These are phyloP conservation scores for Clonostachys byssicola DNA, from an alignment of 2,329 filamentous ascomycete species.

Conservation along the genomic window DNA sequence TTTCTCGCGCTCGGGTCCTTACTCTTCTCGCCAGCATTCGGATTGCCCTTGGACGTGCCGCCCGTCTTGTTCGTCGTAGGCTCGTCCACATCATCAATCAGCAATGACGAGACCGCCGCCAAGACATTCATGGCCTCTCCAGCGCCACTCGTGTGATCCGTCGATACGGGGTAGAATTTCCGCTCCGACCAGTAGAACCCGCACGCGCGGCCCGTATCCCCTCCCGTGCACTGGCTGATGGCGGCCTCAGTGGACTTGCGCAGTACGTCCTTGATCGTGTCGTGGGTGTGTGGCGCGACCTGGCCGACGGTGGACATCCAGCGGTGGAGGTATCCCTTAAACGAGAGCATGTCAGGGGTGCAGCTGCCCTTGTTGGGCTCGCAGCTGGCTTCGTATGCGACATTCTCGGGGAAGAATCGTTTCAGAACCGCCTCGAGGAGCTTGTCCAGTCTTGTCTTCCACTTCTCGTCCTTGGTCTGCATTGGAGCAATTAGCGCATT, in stretches of 20 bases:
- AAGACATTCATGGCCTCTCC: conserved; percentile 68
- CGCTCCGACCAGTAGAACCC: conserved; percentile 45
- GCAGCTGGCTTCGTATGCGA: conserved; percentile 66
- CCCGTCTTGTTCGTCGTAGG: conserved; percentile 51
- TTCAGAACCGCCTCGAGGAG: conserved; percentile 44
- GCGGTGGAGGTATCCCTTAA: conserved; percentile 50
- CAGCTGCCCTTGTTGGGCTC: conserved; percentile 48
- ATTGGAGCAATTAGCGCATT: conserved; percentile 28
- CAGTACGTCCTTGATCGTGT: conserved; percentile 39
- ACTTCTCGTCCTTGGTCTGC: conserved; percentile 46
- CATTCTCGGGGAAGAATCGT: conserved; percentile 46
- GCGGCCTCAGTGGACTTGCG: conserved; percentile 42
- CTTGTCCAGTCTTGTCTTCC: conserved; percentile 55
- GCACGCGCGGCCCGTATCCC: conserved; percentile 22
- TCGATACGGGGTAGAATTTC: conserved; percentile 40
- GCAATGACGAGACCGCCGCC: conserved; percentile 56
- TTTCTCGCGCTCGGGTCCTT: neutral
- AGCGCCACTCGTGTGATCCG: conserved; percentile 56
- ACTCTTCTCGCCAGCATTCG: conserved; percentile 30
- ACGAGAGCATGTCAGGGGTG: conserved; percentile 52
- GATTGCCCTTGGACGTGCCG: conserved; percentile 52
- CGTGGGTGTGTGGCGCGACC: conserved; percentile 41
- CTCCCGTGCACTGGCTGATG: conserved; percentile 39
- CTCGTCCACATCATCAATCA: conserved; percentile 35
- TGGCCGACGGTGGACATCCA: conserved; percentile 44